Evolutionary conservation across 345 rosid species (phyloP).

Genomic region (Arabis hirsuta): DNA sequence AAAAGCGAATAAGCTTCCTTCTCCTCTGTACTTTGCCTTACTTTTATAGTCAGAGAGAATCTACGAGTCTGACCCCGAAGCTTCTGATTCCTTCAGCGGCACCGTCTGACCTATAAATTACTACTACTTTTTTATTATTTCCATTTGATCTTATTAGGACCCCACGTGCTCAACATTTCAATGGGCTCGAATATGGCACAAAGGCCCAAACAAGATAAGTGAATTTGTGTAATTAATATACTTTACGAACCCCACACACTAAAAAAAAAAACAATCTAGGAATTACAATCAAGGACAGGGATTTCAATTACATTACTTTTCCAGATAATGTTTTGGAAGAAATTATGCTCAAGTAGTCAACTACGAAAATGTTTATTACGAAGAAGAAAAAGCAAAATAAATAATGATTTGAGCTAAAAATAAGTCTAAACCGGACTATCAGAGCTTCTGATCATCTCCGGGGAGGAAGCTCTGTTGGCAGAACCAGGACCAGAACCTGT

Average conservation of each 20-base stretch:
- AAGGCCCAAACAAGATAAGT: too few species aligned
- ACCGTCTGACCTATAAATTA: background rate
- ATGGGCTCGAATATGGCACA: too few species aligned
- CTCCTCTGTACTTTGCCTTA: background rate
- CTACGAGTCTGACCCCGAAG: slow-evolving; percentile 14
- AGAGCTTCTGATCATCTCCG: slow-evolving; percentile 51
- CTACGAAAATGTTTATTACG: slow-evolving; percentile 31
- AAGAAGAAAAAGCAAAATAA: slow-evolving; percentile 27
- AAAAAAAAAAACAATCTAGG: too few species aligned
- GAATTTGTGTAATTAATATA: too few species aligned
- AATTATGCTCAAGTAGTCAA: slow-evolving; percentile 28
- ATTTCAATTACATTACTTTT: slow-evolving; percentile 31
- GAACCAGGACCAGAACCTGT: slow-evolving; percentile 49
- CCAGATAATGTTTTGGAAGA: slow-evolving; percentile 28
- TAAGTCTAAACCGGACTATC: slow-evolving; percentile 43
- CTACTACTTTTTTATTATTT: background rate
- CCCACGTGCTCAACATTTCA: too few species aligned
- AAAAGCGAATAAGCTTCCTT: background rate
- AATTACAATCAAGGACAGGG: slow-evolving; percentile 2
- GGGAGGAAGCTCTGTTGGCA: slow-evolving; percentile 60
- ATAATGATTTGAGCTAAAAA: slow-evolving; percentile 20
- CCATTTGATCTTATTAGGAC: background rate
- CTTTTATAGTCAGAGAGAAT: slow-evolving; percentile 32
- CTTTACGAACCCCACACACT: too few species aligned
- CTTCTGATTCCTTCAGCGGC: slow-evolving; percentile 10